Conservation (phyloP, 2,329 filamentous ascomycete genomes). For the Myriangium duriaei region DNA sequence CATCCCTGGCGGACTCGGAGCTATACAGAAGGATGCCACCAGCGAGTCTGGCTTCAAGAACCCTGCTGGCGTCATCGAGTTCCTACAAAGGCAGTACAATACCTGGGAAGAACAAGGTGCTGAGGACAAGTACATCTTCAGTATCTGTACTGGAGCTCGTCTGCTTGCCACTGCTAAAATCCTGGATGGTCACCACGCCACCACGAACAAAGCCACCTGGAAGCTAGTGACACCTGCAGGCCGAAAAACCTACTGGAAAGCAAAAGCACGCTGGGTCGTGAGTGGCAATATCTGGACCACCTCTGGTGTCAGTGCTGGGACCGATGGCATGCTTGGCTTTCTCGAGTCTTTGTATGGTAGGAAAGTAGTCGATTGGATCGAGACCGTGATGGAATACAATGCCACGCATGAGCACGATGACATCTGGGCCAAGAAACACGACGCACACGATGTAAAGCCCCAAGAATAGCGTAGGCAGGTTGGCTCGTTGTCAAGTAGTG, state of each 20-base stretch:
- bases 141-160: slow-evolving; percentile 53
- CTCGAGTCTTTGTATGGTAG: slow-evolving; percentile 42
- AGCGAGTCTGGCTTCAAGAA: too few relatives aligned
- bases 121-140: slow-evolving; percentile 48
- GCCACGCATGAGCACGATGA: too few relatives aligned
- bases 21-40: slow-evolving; percentile 21
- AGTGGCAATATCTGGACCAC: slow-evolving; percentile 57
- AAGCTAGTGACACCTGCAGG: slow-evolving; percentile 35
- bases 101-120: too few relatives aligned
- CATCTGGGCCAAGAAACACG: too few relatives aligned
- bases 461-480: too few relatives aligned
- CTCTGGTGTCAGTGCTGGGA: slow-evolving; percentile 51
- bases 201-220: slow-evolving; percentile 54
- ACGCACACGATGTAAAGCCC: too few relatives aligned
- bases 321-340: slow-evolving; percentile 49
- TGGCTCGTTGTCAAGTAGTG: too few relatives aligned
- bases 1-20: slow-evolving; percentile 51
- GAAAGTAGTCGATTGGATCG: slow-evolving; percentile 36
- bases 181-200: slow-evolving; percentile 48
- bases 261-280: slow-evolving; percentile 49
- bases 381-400: slow-evolving; percentile 21
- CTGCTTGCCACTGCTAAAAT: slow-evolving; percentile 47
- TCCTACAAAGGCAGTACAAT: too few relatives aligned
- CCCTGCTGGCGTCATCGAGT: too few relatives aligned
- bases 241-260: slow-evolving; percentile 46